Conservation (phyloP, 805 yeast species). For the Starmerella asiatica region DNA sequence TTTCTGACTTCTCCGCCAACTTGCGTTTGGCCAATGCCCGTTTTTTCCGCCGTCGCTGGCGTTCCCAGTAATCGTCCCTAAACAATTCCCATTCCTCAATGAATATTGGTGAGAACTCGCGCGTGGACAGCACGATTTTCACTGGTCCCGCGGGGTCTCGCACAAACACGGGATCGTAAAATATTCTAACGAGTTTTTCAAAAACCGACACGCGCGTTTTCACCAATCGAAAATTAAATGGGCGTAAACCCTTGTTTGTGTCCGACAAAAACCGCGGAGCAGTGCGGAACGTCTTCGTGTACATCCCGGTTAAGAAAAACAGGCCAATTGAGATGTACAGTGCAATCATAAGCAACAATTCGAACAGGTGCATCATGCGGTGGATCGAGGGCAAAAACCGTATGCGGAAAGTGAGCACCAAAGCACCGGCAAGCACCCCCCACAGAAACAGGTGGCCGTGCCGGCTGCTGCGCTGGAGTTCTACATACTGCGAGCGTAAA, state of each 20-base stretch:
- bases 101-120: conserved; percentile 67
- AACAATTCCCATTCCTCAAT: conserved; percentile 93
- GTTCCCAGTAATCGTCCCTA: conserved; percentile 82
- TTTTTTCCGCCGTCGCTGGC: conserved; percentile 11
- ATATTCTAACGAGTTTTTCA: conserved; percentile 22
- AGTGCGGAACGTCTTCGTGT: conserved; percentile 64
- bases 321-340: conserved; percentile 54
- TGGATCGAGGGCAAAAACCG: conserved; percentile 28
- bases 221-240: conserved; percentile 64
- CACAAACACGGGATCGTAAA: conserved; percentile 21
- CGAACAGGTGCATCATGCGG: conserved; percentile 26
- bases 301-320: conserved; percentile 82
- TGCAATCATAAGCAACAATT: conserved; percentile 39
- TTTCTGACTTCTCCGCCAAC: neutral
- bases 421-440: conserved; percentile 20
- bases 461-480: conserved; percentile 51
- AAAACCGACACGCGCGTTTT: conserved; percentile 20
- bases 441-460: conserved; percentile 44
- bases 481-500: conserved; percentile 64
- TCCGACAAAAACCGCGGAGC: conserved; percentile 67
- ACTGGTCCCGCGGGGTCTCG: conserved; percentile 52
- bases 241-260: conserved; percentile 83
- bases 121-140: conserved; percentile 64
- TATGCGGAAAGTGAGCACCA: conserved; percentile 24
- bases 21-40: conserved; percentile 1